phyloP scores from a whole-genome alignment of 163 green algal genomes.

The Coccomyxa subellipsoidea region DNA sequence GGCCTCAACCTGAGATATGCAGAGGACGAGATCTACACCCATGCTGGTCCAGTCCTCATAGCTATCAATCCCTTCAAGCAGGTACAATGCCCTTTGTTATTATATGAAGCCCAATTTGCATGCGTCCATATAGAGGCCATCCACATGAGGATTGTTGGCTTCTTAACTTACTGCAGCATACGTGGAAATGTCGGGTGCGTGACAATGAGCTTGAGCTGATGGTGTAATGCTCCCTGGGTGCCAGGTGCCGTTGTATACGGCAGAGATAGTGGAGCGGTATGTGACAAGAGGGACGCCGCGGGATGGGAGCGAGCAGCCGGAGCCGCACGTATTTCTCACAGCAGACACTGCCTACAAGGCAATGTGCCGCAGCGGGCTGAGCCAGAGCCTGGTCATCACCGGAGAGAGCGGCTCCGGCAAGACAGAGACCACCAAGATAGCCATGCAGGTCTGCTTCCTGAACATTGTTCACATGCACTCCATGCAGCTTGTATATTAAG shows the following conservation, averaged over 20 bases:
- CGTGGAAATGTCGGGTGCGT: too few species aligned
- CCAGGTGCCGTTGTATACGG: constrained; percentile 75
- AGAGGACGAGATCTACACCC: constrained; percentile 77
- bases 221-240: neutral
- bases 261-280: constrained; percentile 63
- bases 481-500: too few species aligned
- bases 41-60: constrained; percentile 83
- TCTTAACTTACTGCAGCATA: too few species aligned
- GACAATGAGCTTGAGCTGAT: neutral
- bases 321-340: constrained; percentile 84
- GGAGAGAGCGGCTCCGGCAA: constrained; percentile 97
- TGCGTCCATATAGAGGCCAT: too few species aligned
- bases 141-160: too few species aligned
- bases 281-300: constrained; percentile 39
- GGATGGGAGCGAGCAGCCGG: constrained; percentile 34
- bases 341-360: constrained; percentile 60
- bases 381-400: constrained; percentile 93
- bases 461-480: constrained; percentile 12
- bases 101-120: neutral
- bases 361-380: constrained; percentile 87
- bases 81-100: neutral
- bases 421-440: constrained; percentile 97
- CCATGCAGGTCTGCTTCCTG: constrained; percentile 84
- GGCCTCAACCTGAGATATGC: constrained; percentile 56
- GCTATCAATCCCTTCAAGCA: constrained; percentile 89